Base-by-base conservation (phyloP, 257 asterid species). In the Solanum paucissectum region DNA sequence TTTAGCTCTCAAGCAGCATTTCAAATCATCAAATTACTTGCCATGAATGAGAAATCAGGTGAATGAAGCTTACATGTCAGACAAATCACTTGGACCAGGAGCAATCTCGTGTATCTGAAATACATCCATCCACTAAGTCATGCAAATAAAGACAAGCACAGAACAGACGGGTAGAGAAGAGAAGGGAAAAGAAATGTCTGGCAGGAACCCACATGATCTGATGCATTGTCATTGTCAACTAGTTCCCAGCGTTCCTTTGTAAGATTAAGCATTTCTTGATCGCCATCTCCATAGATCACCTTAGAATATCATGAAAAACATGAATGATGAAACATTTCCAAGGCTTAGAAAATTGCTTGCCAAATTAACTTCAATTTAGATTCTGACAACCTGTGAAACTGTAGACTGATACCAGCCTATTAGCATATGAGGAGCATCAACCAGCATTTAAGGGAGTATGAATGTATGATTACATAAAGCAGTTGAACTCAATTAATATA, bases 281-380 rank as follows among this genome's bases (percentile, higher is more conserved):
- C 91, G 40, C 89, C 93, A 37, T 91, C 93, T 88, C 85, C 89
- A 84, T 89, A 91, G 34, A 16, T 49, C 55, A 91, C 88, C 92
- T 91, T 62, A 44, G 29, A 87, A 88, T 82, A 82, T 33, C 86
- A 81, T 10, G 86, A 46, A 83, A 73, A 58, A 18, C 75, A 84
- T 76, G 40, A 81, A 20, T 9, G 42, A 85, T 16, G 33, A 62
- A 85, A 85, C 87, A 38, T 25, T 64, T 49, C 75, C 81, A 71
- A 12, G 27, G 33, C 27, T 66, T 44, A 36, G 74, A n/a, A 46
- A 55, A 37, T 12, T 46, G 84, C 79, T 52, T 44, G 36, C 52
- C 49, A 79, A 86, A 79, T 60, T 46, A 74, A 84, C 52, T n/a
- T 68, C 71, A 75, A 62, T 18, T 52, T 85, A 74, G 37, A 42